Base-by-base conservation (phyloP, 345 rosid species). In the Orychophragmus violaceus region DNA sequence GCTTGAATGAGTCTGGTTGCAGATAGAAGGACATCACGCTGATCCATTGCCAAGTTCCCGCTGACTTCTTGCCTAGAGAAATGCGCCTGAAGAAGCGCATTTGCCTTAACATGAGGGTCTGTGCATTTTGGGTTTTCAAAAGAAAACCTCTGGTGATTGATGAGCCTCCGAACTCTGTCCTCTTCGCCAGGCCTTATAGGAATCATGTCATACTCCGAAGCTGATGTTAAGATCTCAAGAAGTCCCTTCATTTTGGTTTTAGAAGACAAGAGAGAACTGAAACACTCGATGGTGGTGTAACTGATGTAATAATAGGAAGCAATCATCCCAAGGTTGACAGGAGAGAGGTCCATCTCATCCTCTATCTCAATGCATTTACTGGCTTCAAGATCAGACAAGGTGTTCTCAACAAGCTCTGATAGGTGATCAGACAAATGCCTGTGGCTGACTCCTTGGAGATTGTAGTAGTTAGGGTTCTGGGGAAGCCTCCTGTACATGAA, bases 391-490 rank as follows among this genome's bases (percentile, higher is more conserved):
- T 86, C 87, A 73, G 80, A 75, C 76, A 90, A 68, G 44, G 97
- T 87, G 68, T 83, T 85, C 82, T 90, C 98, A 64, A 90, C 95
- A 57, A 90, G 91, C 85, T 87, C 96, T 0, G 97, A 93, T 16
- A 90, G 92, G 82, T 93, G 97, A 80, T 93, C 98, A 25, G 97
- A 93, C 22, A 93, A 95, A 84, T 93, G 98, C 81, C 95, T 81
- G 68, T 87, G 90, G 79, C 90, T 85, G 23, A 87, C 90, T 64
- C 97, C 96, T 81, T 90, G 99, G 42, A 93, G 97, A 73, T 90
- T 87, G 81, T 90, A 94, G 84, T 87, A 94, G 76, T 94, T 90
- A 35, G 97, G 99, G 59, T 94, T 94, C 74, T 87, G 90, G 11
- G 95, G 79, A 62, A 90, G 84, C 83, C 99, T 82, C 84, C 97